phyloP scores from a whole-genome alignment of 768 basidiomycete genomes.

The Trametes maxima region DNA sequence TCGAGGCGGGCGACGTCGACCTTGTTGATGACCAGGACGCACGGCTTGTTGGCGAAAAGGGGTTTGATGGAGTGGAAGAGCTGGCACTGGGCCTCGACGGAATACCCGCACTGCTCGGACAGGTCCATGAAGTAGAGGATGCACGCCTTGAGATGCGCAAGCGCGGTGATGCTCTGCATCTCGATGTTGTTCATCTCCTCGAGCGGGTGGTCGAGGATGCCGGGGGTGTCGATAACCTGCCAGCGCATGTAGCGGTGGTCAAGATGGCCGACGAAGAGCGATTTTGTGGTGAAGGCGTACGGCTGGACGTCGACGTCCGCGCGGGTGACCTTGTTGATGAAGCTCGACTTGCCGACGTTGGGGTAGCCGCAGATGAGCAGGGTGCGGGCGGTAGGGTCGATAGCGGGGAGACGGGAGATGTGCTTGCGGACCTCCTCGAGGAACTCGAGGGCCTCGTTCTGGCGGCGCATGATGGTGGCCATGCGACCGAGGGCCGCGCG shows the following conservation, averaged over 20 bases:
- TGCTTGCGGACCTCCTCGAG: constrained; percentile 99
- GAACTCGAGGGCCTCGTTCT: constrained; percentile 98
- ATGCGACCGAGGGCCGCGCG: constrained; percentile 97
- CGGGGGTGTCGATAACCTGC: constrained; percentile 99
- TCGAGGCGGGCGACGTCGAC: constrained; percentile 89
- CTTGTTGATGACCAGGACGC: constrained; percentile 96
- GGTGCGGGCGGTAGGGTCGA: constrained; percentile 97
- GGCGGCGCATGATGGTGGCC: constrained; percentile 98
- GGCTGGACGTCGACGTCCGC: constrained; percentile 99
- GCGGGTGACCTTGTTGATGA: constrained; percentile 99
- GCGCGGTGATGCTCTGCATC: constrained; percentile 99
- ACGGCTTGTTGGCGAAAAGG: constrained; percentile 91
- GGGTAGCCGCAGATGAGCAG: constrained; percentile 98
- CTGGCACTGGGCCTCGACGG: constrained; percentile 98
- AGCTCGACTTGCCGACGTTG: constrained; percentile 98
- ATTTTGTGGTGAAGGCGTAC: constrained; percentile 99
- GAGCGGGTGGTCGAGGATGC: constrained; percentile 94
- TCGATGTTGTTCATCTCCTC: constrained; percentile 99
- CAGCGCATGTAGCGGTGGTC: constrained; percentile 99
- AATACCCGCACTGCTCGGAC: constrained; percentile 97
- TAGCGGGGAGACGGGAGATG: constrained; percentile 95
- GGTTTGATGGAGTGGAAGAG: constrained; percentile 99
- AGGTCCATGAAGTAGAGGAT: constrained; percentile 99
- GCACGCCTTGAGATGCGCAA: constrained; percentile 94
- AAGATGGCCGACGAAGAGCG: constrained; percentile 96